Evolutionary conservation across 352 stramenopile genomes (phyloP), one percentile per base, ranked within the genome.

Genomic region (Globisporangium alternatum): DNA sequence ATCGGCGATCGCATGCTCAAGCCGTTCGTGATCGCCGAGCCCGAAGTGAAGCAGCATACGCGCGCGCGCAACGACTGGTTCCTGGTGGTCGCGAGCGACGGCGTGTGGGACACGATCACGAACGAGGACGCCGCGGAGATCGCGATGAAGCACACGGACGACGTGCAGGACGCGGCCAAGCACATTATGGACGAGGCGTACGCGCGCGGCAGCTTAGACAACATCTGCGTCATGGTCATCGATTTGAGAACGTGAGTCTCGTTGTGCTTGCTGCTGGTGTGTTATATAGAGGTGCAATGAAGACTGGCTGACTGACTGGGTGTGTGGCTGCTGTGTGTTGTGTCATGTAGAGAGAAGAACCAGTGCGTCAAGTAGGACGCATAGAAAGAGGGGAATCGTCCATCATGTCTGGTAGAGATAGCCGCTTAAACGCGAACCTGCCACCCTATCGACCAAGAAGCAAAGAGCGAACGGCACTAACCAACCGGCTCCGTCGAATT

Each of bases 1-100:
- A 97, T 98, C 60, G 94, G 94, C 17, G 94, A 98, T 69, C 81
- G 86, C 35, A 91, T 92, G 74, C 77, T 98, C 35, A 97, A 98
- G 72, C 90, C 86, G 0, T 97, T 94, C 39, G 90, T 98, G n/a
- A 88, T 93, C 3, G 86, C 90, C 8, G 88, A 97, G 64, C 93
- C 93, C 0, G 92, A 98, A 67, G 83, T 97, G 55, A 89, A 82
- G 48, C 71, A 89, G 63, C 72, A 84, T 37, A 82, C 61, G 51
- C 75, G 81, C 67, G 77, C 74, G 21, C 72, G 78, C 19, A 72
- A 86, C 39, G 90, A 97, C 77, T 77, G 70, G 52, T 97, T 85
- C 67, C 52, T 98, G 8, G 74, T 98, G 13, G 69, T 98, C 19
- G 92, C 94, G 19, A 96, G 77, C 60, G 94, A 98, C 66, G 94